Conservation (phyloP, 352 stramenopile genomes). For the Phytophthora podocarpi region DNA sequence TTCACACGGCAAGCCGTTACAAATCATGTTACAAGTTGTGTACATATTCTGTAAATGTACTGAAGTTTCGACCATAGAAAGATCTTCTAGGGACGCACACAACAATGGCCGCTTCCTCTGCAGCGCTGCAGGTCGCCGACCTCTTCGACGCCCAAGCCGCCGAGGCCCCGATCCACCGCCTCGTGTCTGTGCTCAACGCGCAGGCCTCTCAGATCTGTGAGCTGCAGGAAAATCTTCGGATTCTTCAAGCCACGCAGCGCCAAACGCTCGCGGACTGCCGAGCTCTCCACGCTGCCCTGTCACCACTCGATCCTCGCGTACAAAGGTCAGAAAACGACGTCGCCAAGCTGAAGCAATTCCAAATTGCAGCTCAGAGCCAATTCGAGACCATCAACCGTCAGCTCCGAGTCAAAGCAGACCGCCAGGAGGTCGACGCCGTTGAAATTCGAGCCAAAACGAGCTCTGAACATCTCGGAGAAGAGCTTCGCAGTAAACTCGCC, state of each 20-base stretch:
- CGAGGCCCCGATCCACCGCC: constrained; percentile 53
- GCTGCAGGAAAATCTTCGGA: constrained; percentile 35
- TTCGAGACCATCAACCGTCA: constrained; percentile 19
- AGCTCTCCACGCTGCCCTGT: constrained; percentile 7
- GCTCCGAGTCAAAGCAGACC: constrained; percentile 29
- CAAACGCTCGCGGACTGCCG: constrained; percentile 32
- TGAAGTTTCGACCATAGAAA: constrained; percentile 9
- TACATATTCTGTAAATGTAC: too few relatives aligned
- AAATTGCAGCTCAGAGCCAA: constrained; percentile 3
- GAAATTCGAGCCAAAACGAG: constrained; percentile 19
- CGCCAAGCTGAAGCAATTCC: constrained; percentile 1
- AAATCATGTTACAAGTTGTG: too few relatives aligned
- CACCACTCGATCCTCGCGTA: constrained; percentile 13
- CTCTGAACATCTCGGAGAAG: constrained; percentile 20
- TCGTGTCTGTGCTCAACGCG: constrained; percentile 69
- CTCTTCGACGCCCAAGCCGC: constrained; percentile 62
- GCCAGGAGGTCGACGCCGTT: constrained; percentile 22
- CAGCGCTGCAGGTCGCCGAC: constrained; percentile 40
- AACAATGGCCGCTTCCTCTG: constrained; percentile 5
- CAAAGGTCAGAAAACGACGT: constrained; percentile 10
- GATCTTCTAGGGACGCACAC: constrained; percentile 7
- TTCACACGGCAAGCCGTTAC: too few relatives aligned
- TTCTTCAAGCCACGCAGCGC: constrained; percentile 37
- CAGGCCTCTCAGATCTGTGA: constrained; percentile 48
- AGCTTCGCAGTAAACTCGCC: constrained; percentile 38